Base-by-base conservation (phyloP, 1,284 basidiomycete species). In the Cerrena zonata region DNA sequence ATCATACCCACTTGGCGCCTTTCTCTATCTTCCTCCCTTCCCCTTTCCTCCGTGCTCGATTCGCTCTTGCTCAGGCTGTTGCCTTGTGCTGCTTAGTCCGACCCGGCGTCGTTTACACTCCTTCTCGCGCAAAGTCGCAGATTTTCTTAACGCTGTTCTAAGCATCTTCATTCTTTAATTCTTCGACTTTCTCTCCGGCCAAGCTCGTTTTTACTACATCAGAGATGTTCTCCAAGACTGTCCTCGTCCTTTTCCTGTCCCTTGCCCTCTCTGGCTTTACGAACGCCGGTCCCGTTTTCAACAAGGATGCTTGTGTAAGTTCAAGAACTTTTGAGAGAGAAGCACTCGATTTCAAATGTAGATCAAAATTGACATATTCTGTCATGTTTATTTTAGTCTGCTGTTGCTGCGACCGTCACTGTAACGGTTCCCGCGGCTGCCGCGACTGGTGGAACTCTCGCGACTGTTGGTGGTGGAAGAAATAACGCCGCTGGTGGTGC, bases 61-160 rank as follows among this genome's bases (percentile, higher is more conserved):
- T 49, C 51, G 49, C 51, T 62, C 53, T 59, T 53, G 55, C 58
- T 60, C 55, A 58, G 59, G 60, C 58, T 59, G 58, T 58, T 59
- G 62, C 60, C 61, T 60, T 60, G 61, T 60, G 62, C 62, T 59
- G 53, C 60, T 55, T 58, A 51, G 59, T 60, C 59, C 59, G 66
- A 65, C 62, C 69, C 62, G 66, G 66, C 61, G 65, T 68, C 66
- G 64, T 63, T 62, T 60, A 49, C 44, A 52, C 62, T 58, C 54
- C 47, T 53, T 53, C 57, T 44, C 34, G 47, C 49, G 44, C 49
- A 51, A 48, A 53, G n/a, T n/a, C 30, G 30, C 30, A 34, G 40
- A 55, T 38, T 49, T n/a, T 45, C 52, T 56, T 44, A 44, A 43
- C 26, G 34, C 23, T 41, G 24, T 37, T n/a, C 47, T 51, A 38